Conservation (phyloP, 2,329 filamentous ascomycete genomes). For the Aureobasidium namibiae region DNA sequence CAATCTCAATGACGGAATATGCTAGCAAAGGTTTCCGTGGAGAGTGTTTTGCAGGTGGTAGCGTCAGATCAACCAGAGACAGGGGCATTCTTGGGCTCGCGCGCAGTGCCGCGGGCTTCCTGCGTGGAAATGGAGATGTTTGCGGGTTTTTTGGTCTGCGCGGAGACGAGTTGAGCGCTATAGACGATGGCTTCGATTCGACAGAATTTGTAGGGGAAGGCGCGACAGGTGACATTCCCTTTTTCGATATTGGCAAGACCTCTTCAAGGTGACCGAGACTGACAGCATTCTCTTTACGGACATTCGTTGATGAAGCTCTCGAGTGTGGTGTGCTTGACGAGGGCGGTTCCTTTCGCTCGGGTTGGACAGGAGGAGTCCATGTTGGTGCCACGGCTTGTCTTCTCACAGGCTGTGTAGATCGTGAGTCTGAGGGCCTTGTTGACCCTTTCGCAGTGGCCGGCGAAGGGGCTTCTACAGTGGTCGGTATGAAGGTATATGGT, state of each 20-base stretch:
- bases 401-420: background rate
- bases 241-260: background rate
- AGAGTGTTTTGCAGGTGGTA: background rate
- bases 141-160: no score
- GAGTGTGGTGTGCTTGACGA: no score
- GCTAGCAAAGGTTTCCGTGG: background rate
- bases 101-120: no score
- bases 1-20: background rate
- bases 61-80: background rate
- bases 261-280: background rate
- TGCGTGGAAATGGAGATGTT: background rate
- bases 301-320: no score
- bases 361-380: background rate
- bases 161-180: background rate
- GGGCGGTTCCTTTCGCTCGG: no score
- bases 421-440: no score
- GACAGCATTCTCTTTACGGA: background rate
- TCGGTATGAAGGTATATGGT: background rate
- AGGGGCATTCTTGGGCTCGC: background rate
- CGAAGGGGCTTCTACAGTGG: no score
- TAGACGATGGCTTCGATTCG: background rate
- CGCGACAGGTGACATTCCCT: background rate
- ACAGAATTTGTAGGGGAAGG: background rate
- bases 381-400: background rate
- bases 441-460: no score